phyloP scores from a whole-genome alignment of 2,329 filamentous ascomycete genomes.

The Talaromyces islandicus region DNA sequence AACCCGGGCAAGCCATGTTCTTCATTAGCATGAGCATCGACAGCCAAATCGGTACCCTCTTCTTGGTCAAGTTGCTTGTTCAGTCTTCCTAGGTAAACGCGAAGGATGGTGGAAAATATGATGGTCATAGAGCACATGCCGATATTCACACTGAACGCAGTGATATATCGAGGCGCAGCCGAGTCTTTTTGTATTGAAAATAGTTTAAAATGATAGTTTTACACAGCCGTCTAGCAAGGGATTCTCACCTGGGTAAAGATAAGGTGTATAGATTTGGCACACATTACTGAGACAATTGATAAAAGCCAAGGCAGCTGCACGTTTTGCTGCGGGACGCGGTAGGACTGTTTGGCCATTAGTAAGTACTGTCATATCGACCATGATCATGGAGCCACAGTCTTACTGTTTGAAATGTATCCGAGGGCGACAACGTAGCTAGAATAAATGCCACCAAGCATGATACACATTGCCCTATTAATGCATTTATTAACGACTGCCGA shows the following conservation, averaged over 20 bases:
- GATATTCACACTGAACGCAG: slow-evolving; percentile 11
- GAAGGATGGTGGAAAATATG: slow-evolving; percentile 11
- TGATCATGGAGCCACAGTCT: background rate
- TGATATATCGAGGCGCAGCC: slow-evolving; percentile 15
- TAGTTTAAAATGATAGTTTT: no score
- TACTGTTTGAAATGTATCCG: slow-evolving; percentile 66
- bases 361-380: background rate
- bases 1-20: slow-evolving; percentile 12
- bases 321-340: slow-evolving; percentile 69
- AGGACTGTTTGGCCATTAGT: slow-evolving; percentile 37
- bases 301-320: slow-evolving; percentile 64
- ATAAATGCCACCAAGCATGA: slow-evolving; percentile 63
- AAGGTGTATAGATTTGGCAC: slow-evolving; percentile 12
- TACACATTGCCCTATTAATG: slow-evolving; percentile 51
- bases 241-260: slow-evolving; percentile 13
- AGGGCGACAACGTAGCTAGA: slow-evolving; percentile 62
- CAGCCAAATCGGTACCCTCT: slow-evolving; percentile 11
- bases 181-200: slow-evolving; percentile 7
- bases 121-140: slow-evolving; percentile 12
- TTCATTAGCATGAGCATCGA: slow-evolving; percentile 7
- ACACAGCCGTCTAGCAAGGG: no score
- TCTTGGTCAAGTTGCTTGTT: slow-evolving; percentile 14
- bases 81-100: slow-evolving; percentile 12
- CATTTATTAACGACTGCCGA: background rate
- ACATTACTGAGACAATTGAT: slow-evolving; percentile 67